phyloP scores from a whole-genome alignment of 2,329 filamentous ascomycete species.

The Nectriaceae sp. region DNA sequence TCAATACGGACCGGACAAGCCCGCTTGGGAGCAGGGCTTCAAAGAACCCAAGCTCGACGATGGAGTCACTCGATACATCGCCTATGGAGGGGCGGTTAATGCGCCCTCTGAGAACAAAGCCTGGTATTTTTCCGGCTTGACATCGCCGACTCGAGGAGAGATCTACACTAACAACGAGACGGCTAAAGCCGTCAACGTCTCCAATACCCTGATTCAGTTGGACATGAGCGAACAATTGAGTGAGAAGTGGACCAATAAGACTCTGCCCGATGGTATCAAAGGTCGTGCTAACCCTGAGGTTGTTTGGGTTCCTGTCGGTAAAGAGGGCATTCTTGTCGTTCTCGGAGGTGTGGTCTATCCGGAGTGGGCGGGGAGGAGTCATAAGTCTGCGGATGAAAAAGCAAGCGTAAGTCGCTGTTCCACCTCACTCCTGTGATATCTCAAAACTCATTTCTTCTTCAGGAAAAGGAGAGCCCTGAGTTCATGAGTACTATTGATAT shows the following conservation, averaged over 20 bases:
- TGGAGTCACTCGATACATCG: slow-evolving; percentile 60
- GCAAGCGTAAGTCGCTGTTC: slow-evolving; percentile 34
- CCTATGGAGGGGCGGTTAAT: slow-evolving; percentile 63
- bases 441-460: neutral
- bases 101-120: slow-evolving; percentile 71
- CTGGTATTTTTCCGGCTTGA: slow-evolving; percentile 70
- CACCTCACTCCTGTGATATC: no score
- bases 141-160: slow-evolving; percentile 48
- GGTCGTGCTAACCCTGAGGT: slow-evolving; percentile 65
- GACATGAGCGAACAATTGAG: slow-evolving; percentile 55
- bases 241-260: slow-evolving; percentile 59
- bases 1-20: slow-evolving; percentile 49
- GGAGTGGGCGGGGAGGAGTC: slow-evolving; percentile 40
- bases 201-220: slow-evolving; percentile 60
- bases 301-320: slow-evolving; percentile 77
- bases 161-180: slow-evolving; percentile 46
- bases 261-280: slow-evolving; percentile 49
- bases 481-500: slow-evolving; percentile 75
- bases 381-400: slow-evolving; percentile 29
- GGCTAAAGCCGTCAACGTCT: slow-evolving; percentile 45
- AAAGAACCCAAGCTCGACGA: slow-evolving; percentile 40
- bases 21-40: slow-evolving; percentile 47
- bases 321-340: slow-evolving; percentile 74
- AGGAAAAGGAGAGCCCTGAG: slow-evolving; percentile 65
- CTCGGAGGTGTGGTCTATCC: slow-evolving; percentile 73